A percentile compares a stretch with the other conserved stretches of the same genome.
phyloP scores from a whole-genome alignment of 2,329 filamentous ascomycete species.

The Neofusicoccum sp. region DNA sequence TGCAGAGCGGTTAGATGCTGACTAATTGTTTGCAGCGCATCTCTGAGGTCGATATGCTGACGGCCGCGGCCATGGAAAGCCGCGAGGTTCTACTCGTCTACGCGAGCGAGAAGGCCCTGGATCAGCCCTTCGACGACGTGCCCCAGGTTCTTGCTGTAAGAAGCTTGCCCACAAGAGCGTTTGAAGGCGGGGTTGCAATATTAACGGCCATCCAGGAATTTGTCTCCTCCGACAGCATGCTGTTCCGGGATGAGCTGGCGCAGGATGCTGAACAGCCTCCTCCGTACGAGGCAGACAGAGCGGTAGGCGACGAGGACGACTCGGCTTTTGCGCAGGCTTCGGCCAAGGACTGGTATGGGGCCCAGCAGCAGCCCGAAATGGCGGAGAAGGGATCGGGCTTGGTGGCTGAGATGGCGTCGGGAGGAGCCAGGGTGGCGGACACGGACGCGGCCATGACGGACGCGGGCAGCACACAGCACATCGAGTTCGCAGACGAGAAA shows the following conservation, averaged over 20 bases:
- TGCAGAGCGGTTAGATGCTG: neutral
- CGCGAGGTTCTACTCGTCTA: constrained; percentile 58
- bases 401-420: constrained; percentile 9
- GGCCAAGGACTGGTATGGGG: constrained; percentile 8
- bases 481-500: constrained; percentile 15
- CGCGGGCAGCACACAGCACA: constrained; percentile 7
- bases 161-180: too few relatives aligned
- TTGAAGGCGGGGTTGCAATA: neutral
- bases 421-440: neutral
- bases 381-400: constrained; percentile 8
- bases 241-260: constrained; percentile 32
- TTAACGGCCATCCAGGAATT: constrained; percentile 34
- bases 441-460: neutral
- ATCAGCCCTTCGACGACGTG: neutral
- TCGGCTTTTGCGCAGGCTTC: neutral
- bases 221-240: constrained; percentile 49
- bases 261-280: constrained; percentile 15
- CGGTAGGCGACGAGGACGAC: neutral
- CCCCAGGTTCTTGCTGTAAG: constrained; percentile 22
- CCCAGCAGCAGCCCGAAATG: constrained; percentile 5
- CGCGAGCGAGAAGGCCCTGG: constrained; percentile 47
- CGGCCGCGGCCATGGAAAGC: constrained; percentile 53
- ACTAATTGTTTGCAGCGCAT: constrained; percentile 32
- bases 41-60: constrained; percentile 54
- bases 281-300: neutral